Evolutionary conservation across 192 early-diverging fungal species (phyloP).

Genomic region (Neocallimastix lanati): DNA sequence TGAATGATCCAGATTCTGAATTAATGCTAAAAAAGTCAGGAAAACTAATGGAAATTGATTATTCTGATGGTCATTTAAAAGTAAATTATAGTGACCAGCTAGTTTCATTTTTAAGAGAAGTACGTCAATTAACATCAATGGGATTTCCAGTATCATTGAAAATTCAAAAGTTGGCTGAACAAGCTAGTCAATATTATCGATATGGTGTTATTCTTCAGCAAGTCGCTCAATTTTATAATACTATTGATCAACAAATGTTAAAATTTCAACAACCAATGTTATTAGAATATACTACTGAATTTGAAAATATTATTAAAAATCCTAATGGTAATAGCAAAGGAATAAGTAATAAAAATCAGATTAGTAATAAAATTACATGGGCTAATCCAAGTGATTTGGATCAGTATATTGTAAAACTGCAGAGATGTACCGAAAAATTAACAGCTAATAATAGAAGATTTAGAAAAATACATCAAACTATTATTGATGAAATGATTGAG

Average conservation of each 20-base stretch:
- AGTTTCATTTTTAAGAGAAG: constrained; percentile 22
- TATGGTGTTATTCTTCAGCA: constrained; percentile 33
- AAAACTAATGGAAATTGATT: constrained; percentile 9
- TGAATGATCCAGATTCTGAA: background rate
- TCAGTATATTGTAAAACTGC: constrained; percentile 20
- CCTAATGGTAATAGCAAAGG: constrained; percentile 6
- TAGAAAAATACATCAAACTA: constrained; percentile 18
- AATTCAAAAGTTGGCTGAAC: constrained; percentile 19
- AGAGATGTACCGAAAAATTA: constrained; percentile 16
- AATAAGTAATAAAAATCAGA: constrained; percentile 7
- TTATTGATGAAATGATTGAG: constrained; percentile 14
- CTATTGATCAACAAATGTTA: constrained; percentile 40
- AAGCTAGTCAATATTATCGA: constrained; percentile 22
- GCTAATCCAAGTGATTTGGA: constrained; percentile 17
- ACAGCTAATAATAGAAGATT: constrained; percentile 23
- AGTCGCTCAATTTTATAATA: constrained; percentile 42
- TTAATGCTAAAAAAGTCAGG: background rate
- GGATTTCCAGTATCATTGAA: constrained; percentile 24
- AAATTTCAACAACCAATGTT: constrained; percentile 32
- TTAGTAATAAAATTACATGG: constrained; percentile 14
- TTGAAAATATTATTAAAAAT: constrained; percentile 27
- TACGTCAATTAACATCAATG: constrained; percentile 23
- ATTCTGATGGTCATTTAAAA: constrained; percentile 16
- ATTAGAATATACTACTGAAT: constrained; percentile 22
- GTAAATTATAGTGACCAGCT: constrained; percentile 30